phyloP scores from a whole-genome alignment of 192 early-diverging fungal genomes.

The Coemansia sp. region DNA sequence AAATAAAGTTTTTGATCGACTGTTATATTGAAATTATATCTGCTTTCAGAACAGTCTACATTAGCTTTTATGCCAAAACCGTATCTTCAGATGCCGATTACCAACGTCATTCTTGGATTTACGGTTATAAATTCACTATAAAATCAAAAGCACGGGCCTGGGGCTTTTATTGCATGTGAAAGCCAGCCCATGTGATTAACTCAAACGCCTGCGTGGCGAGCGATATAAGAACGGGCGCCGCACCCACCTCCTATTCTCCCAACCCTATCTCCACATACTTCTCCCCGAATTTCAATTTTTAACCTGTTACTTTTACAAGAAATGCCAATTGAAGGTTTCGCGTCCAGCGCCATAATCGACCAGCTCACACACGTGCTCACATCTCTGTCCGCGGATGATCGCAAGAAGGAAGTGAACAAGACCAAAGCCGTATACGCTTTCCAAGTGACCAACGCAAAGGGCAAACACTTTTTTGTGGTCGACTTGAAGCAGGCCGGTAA shows the following conservation, averaged over 20 bases:
- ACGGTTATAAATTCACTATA: no score
- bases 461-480: conserved; percentile 74
- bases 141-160: no score
- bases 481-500: conserved; percentile 78
- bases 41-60: no score
- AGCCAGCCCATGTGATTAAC: not conserved
- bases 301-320: not conserved
- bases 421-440: conserved; percentile 88
- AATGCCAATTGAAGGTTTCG: conserved; percentile 44
- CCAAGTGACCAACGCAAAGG: conserved; percentile 66
- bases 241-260: not conserved
- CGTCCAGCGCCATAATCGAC: conserved; percentile 46
- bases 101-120: no score
- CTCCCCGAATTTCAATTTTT: not conserved
- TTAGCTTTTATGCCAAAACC: no score
- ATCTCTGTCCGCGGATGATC: conserved; percentile 39
- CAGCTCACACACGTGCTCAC: conserved; percentile 35
- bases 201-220: not conserved
- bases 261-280: not conserved
- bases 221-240: not conserved
- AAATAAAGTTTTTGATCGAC: no score
- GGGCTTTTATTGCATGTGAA: not conserved
- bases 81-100: no score
- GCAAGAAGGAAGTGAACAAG: conserved; percentile 48
- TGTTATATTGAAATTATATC: no score